Evolutionary conservation across 805 yeast species (phyloP), one percentile per base, ranked within the genome.

Genomic region (Myxozyma nipponensis): DNA sequence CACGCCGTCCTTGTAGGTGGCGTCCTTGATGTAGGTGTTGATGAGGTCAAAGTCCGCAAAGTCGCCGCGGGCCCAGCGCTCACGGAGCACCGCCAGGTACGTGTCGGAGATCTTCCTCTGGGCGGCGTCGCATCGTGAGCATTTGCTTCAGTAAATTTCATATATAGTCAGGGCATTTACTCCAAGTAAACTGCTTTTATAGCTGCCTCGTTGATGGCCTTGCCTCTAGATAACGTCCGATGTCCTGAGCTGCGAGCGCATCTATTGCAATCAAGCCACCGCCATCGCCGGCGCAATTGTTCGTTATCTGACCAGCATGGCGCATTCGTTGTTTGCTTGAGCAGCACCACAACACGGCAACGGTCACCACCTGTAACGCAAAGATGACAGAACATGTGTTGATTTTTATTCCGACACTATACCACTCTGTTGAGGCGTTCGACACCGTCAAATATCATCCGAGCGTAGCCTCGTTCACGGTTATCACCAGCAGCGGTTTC

Each of bases 1-100:
- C n/a, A 83, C 82, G 62, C 98, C 98, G 66, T 93, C 98, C 69
- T 87, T 90, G 73, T 93, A 93, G 52, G 86, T 81, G 38, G 90
- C 84, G 61, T 74, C 76, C 62, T 81, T 78, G 86, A 93, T 80
- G 66, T 89, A 77, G 17, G 93, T 77, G 67, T 91, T 98, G 60
- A 93, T 82, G 66, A 93, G 77, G 69, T 93, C 98, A 66, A 95
- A 81, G 64, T 82, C 84, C 60, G 84, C 81, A 35, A 48, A 55
- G 66, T 88, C 95, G 59, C 86, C 86, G 41, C 79, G 75, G 39
- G 67, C 65, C 69, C 96, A 82, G 74, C 98, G 83, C 58, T 81
- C 72, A 49, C 69, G 68, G 58, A 93, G 88, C 60, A 93, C 77
- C 17, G 78, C 77, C 82, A 88, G 75, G 72, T 93, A 93, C 47